Evolutionary conservation across 768 basidiomycete genomes (phyloP), one percentile per base, ranked within the genome.

Genomic region (Neoboletus magnificus): DNA sequence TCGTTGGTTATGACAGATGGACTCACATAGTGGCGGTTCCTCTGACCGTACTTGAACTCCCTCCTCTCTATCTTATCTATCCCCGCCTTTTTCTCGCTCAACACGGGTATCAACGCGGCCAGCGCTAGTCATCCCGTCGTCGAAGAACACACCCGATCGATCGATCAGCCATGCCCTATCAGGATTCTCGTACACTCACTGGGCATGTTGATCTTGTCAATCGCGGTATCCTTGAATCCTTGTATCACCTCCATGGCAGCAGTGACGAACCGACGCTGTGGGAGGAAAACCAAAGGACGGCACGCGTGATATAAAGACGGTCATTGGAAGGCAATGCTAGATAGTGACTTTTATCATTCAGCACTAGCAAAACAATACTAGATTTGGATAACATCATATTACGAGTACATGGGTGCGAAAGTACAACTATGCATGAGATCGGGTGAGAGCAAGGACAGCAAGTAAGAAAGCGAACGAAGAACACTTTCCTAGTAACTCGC

Each of bases 21-120:
- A 55, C 61, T 54, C 33, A 66, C 71, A 6, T 66, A 78, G 79
- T 74, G 32, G 77, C 80, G 22, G 73, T 76, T 16, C 64, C 49
- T 54, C 33, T 60, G 48, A 2, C 85, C 84, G 60, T 83, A 88
- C 48, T 77, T 70, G 71, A 86, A 85, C 1, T 82, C 82, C 62
- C 76, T 79, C 44, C 73, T 70, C 3, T 81, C 73, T n/a, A 80
- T 73, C 46, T 72, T 69, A 18, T 74, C 61, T 37, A 88, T 87
- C 9, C 75, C 68, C 3, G 66, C 63, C 9, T 76, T 77, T 12
- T 76, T 78, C 22, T 74, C 68, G 56, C 82, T 77, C 11, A 87
- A 67, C 11, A 83, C 56, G 1, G 81, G 82, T 16, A 73, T 65
- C 50, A 86, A 81, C 1, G 77, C 77, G 16, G 68, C 67, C 37